phyloP scores from a whole-genome alignment of 257 asterid species.

The Galeopsis tetrahit region DNA sequence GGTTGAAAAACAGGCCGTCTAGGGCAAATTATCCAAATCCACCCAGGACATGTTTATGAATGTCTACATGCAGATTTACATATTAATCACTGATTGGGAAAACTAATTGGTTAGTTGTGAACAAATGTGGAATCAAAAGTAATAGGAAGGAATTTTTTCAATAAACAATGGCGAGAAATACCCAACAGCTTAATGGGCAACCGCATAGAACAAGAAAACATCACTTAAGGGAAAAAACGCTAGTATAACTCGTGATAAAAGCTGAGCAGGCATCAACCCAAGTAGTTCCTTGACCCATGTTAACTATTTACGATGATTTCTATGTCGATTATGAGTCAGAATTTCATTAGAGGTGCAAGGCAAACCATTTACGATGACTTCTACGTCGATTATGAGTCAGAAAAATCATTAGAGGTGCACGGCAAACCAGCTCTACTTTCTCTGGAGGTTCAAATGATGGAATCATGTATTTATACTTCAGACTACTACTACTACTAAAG shows the following conservation, averaged over 20 bases:
- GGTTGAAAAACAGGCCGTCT: background rate
- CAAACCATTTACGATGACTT: no score
- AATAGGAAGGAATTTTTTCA: conserved; percentile 6
- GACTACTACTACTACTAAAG: no score
- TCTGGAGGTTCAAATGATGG: conserved; percentile 18
- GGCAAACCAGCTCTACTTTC: background rate
- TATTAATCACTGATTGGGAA: background rate
- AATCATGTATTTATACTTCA: conserved; percentile 11
- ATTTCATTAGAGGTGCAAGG: background rate
- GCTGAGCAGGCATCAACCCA: background rate
- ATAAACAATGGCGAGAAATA: conserved; percentile 17
- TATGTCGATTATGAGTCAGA: background rate
- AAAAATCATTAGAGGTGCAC: no score
- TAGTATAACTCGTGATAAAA: background rate
- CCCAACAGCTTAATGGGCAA: conserved; percentile 5
- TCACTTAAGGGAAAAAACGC: background rate
- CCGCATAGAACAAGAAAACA: background rate
- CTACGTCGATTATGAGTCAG: no score
- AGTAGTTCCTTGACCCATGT: background rate
- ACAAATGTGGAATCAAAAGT: background rate
- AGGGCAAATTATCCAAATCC: background rate
- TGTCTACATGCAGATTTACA: background rate
- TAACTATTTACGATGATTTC: background rate
- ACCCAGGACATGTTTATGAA: background rate
- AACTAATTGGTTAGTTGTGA: background rate